phyloP scores from a whole-genome alignment of 2,329 filamentous ascomycete species.

The Helminthosporium solani region DNA sequence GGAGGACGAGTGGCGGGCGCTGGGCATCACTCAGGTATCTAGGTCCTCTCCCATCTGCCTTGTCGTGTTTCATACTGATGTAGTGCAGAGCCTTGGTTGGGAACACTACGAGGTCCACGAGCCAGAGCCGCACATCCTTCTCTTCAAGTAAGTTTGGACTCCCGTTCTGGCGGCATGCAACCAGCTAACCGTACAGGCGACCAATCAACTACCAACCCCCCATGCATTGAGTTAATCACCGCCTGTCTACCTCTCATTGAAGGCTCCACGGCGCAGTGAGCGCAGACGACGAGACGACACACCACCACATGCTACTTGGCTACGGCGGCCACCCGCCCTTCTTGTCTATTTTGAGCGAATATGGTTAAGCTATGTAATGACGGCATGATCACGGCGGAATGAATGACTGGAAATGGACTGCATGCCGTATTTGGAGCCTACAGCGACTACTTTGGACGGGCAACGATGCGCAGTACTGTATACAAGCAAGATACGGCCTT shows the following conservation, averaged over 20 bases:
- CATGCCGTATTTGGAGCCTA: slow-evolving; percentile 23
- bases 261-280: slow-evolving; percentile 10
- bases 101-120: slow-evolving; percentile 99
- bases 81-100: slow-evolving; percentile 85
- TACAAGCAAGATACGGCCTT: slow-evolving; percentile 27
- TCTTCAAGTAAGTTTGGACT: slow-evolving; percentile 80
- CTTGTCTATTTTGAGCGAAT: slow-evolving; percentile 38
- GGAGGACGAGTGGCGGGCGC: slow-evolving; percentile 97
- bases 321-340: slow-evolving; percentile 24
- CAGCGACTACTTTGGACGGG: slow-evolving; percentile 14
- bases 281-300: slow-evolving; percentile 12
- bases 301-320: slow-evolving; percentile 13
- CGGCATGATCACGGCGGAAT: slow-evolving; percentile 40
- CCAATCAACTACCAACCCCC: slow-evolving; percentile 83
- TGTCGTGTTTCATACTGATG: slow-evolving; percentile 12
- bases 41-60: slow-evolving; percentile 17
- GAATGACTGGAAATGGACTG: slow-evolving; percentile 19
- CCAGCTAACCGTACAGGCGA: slow-evolving; percentile 55
- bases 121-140: slow-evolving; percentile 94
- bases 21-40: slow-evolving; percentile 99
- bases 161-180: neutral
- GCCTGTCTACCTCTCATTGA: slow-evolving; percentile 6
- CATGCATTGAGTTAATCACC: slow-evolving; percentile 34
- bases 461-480: slow-evolving; percentile 22
- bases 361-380: slow-evolving; percentile 36